Base-by-base conservation (phyloP, 2,329 filamentous ascomycete genomes). In the Neopestalotiopsis clavispora region DNA sequence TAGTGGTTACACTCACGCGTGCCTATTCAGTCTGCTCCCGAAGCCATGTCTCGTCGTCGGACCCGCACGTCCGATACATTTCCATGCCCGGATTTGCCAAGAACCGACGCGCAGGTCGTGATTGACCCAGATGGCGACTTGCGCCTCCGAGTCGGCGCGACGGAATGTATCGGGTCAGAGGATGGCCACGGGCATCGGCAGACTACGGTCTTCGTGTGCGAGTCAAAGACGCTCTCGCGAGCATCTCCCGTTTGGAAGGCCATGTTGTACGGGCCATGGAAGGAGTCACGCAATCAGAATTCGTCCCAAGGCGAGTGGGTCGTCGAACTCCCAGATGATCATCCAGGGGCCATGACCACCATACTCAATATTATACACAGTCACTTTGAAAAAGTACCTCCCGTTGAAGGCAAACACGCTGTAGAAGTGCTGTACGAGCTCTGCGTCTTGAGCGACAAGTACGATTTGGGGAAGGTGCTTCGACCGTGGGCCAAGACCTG, bases 301-400 rank as follows among this genome's bases (percentile, higher is more conserved):
- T 65, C 59, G 4, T 30, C 30, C 0, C 32, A 28, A 20, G 60
- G 67, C 1, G 70, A 76, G 12, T 77, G 75, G 76, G 56, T 59
- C 5, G 69, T 77, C 4, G 64, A 69, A 7, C 71, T 80, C 28
- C 78, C 78, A 10, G 77, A 78, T n/a, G 78, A 79, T 61, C 68
- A 77, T 9, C 72, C 78, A 4, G 70, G 69, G 40, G 72, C 77
- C 0, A 74, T 79, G 72, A 62, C 71, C 6, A 72, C 74, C n/a
- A 42, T 80, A n/a, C 66, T 80, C 14, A 74, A 76, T 63, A 78
- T 80, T 13, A 73, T 78, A 13, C 78, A 80, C 40, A 69, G 73
- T 17, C 72, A 70, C 9, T 75, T 77, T 42, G 72, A 77, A 32
- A 62, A 6, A 4, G 2, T 61, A 4, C 59, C 59, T 2, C 9